Conservation (phyloP, 306 rosid genomes). For the Dicorynia guianensis region DNA sequence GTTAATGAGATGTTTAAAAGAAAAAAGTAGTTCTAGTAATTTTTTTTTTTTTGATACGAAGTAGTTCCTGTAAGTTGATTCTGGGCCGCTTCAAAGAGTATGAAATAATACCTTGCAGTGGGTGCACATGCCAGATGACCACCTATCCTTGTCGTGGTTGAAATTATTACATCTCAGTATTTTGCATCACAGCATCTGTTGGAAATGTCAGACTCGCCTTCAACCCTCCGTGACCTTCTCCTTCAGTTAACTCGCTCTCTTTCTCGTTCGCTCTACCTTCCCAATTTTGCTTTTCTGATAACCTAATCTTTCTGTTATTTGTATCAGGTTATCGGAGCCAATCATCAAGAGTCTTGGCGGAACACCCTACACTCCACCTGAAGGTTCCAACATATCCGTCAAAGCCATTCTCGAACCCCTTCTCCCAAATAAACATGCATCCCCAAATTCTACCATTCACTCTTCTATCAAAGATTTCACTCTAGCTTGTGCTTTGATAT, state of each 20-base stretch:
- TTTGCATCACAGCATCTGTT: not conserved
- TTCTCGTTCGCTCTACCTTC: conserved; percentile 1
- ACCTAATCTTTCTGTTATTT: not conserved
- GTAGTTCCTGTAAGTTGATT: conserved; percentile 10
- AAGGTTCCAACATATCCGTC: conserved; percentile 54
- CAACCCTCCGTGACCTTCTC: conserved; percentile 55
- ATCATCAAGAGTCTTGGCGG: conserved; percentile 50
- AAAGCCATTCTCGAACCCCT: conserved; percentile 70
- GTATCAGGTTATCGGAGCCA: conserved; percentile 62
- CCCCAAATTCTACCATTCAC: conserved; percentile 32
- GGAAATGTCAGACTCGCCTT: conserved; percentile 62
- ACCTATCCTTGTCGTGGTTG: conserved; percentile 5
- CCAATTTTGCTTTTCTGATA: not conserved
- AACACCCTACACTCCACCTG: conserved; percentile 51
- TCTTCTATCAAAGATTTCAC: conserved; percentile 65
- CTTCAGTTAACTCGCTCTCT: conserved; percentile 46
- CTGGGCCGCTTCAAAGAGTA: too few species aligned
- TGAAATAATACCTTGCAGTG: conserved; percentile 10
- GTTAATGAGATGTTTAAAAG: not conserved
- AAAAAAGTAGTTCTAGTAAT: not conserved
- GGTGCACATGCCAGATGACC: not conserved
- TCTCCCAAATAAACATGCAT: conserved; percentile 45
- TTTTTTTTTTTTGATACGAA: too few species aligned
- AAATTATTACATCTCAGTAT: conserved; percentile 8
- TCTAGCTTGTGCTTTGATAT: conserved; percentile 73